Evolutionary conservation across 164 flowering plant genomes (phyloP).

Genomic region (Annona cherimola): DNA sequence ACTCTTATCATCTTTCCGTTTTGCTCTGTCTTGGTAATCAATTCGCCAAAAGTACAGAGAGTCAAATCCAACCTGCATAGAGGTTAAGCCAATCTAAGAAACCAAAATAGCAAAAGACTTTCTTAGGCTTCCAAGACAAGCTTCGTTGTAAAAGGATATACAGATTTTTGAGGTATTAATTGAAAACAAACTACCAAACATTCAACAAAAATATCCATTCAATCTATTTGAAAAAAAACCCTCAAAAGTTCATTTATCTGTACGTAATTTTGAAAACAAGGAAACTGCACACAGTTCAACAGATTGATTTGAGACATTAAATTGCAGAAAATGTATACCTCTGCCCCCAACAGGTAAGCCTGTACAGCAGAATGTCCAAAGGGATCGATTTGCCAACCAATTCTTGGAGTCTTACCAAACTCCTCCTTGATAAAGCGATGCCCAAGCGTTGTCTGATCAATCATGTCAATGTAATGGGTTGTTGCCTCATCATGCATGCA

Average conservation of each 20-base stretch:
- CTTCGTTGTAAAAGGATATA: not conserved
- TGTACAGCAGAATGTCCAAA: slow-evolving; percentile 92
- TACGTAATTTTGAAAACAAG: not conserved
- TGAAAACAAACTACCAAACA: too few relatives aligned
- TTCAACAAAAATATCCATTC: too few relatives aligned
- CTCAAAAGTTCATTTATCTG: too few relatives aligned
- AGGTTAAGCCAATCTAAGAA: not conserved
- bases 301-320: not conserved
- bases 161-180: too few relatives aligned
- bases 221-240: too few relatives aligned
- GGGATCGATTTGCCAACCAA: slow-evolving; percentile 93
- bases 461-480: slow-evolving; percentile 74
- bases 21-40: slow-evolving; percentile 89
- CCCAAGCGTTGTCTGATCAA: slow-evolving; percentile 85
- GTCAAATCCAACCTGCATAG: slow-evolving; percentile 71
- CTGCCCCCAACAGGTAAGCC: slow-evolving; percentile 84
- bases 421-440: slow-evolving; percentile 57
- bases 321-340: slow-evolving; percentile 34
- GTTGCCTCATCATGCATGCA: slow-evolving; percentile 92
- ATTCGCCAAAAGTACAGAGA: slow-evolving; percentile 77
- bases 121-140: not conserved
- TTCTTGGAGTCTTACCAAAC: slow-evolving; percentile 57
- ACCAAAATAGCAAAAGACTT: not conserved
- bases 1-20: slow-evolving; percentile 62
- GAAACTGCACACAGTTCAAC: not conserved